Percentiles rank a stretch among this genome's conserved stretches.
phyloP scores from a whole-genome alignment of 2,329 filamentous ascomycete species.

The Phyllosticta citrichinensis region DNA sequence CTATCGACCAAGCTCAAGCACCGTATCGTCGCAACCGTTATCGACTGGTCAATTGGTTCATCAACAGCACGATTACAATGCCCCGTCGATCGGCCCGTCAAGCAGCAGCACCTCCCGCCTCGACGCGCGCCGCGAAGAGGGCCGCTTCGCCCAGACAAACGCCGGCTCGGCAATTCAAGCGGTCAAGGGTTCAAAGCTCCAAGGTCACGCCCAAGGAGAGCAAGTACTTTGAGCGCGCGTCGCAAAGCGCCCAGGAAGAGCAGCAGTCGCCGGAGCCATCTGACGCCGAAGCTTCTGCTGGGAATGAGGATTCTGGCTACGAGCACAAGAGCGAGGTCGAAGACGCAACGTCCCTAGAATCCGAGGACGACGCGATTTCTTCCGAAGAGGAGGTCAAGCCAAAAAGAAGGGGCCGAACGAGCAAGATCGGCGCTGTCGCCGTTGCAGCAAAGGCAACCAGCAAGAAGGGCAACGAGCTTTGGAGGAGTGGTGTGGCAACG shows the following conservation, averaged over 20 bases:
- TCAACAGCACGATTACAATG: conserved; percentile 15
- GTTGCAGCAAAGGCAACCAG: conserved; percentile 9
- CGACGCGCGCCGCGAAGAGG: conserved; percentile 24
- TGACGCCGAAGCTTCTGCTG: conserved; percentile 26
- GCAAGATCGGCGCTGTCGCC: conserved; percentile 13
- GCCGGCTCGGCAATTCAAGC: conserved; percentile 25
- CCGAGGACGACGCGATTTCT: conserved; percentile 19
- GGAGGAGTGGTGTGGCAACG: conserved; percentile 46
- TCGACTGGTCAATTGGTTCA: neutral
- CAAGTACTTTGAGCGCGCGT: conserved; percentile 25
- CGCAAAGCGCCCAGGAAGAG: conserved; percentile 17
- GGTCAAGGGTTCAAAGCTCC: conserved; percentile 17
- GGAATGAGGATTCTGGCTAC: conserved; percentile 29
- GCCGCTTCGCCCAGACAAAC: conserved; percentile 19
- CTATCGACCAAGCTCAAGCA: neutral
- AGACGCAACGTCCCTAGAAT: conserved; percentile 21
- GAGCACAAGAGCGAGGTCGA: conserved; percentile 29
- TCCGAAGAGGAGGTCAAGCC: conserved; percentile 21
- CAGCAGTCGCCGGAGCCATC: conserved; percentile 15
- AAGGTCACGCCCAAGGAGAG: conserved; percentile 20
- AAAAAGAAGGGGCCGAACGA: conserved; percentile 14
- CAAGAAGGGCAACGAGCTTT: conserved; percentile 39
- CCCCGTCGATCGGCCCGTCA: conserved; percentile 20
- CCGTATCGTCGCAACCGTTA: neutral
- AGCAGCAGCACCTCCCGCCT: conserved; percentile 11